Conservation (phyloP, 1,284 basidiomycete genomes). For the Sporisorium exsertum region DNA sequence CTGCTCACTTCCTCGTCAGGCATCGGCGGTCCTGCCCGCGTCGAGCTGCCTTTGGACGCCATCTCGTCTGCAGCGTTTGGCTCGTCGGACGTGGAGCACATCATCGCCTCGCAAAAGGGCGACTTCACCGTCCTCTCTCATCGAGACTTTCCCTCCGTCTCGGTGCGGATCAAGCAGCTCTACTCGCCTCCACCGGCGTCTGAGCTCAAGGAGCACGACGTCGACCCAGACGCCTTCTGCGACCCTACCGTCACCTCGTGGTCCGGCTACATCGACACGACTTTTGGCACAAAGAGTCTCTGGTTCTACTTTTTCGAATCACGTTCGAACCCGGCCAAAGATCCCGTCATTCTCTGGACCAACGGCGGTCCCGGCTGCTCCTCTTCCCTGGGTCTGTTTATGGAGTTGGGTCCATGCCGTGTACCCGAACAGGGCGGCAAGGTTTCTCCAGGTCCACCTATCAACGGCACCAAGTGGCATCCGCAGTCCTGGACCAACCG, state of each 20-base stretch:
- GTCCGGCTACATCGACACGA: slow-evolving; percentile 73
- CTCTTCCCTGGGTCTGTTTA: slow-evolving; percentile 74
- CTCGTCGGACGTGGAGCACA: slow-evolving; percentile 34
- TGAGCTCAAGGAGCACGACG: slow-evolving; percentile 33
- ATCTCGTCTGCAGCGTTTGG: slow-evolving; percentile 41
- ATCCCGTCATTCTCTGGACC: slow-evolving; percentile 73
- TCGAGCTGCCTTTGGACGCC: slow-evolving; percentile 51
- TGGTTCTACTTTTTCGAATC: slow-evolving; percentile 91
- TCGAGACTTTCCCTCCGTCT: slow-evolving; percentile 55
- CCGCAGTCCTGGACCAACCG: slow-evolving; percentile 77
- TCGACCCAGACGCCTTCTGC: slow-evolving; percentile 61
- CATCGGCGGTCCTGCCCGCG: slow-evolving; percentile 32
- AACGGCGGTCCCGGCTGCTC: slow-evolving; percentile 69
- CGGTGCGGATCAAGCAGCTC: slow-evolving; percentile 59
- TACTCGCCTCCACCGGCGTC: slow-evolving; percentile 30
- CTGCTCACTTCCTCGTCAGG: slow-evolving; percentile 20
- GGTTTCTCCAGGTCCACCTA: slow-evolving; percentile 52
- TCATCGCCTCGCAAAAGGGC: slow-evolving; percentile 49
- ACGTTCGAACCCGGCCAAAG: slow-evolving; percentile 76
- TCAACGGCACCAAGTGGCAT: slow-evolving; percentile 76
- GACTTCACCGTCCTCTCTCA: slow-evolving; percentile 53
- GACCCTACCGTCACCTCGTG: slow-evolving; percentile 63
- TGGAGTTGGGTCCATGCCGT: slow-evolving; percentile 75
- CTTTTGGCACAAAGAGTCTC: slow-evolving; percentile 75
- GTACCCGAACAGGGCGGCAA: slow-evolving; percentile 45